A percentile compares a stretch with the other conserved stretches of the same genome.
Evolutionary conservation across 495 filamentous ascomycete genomes (phyloP).

Genomic region (Penicillium verhagenii): DNA sequence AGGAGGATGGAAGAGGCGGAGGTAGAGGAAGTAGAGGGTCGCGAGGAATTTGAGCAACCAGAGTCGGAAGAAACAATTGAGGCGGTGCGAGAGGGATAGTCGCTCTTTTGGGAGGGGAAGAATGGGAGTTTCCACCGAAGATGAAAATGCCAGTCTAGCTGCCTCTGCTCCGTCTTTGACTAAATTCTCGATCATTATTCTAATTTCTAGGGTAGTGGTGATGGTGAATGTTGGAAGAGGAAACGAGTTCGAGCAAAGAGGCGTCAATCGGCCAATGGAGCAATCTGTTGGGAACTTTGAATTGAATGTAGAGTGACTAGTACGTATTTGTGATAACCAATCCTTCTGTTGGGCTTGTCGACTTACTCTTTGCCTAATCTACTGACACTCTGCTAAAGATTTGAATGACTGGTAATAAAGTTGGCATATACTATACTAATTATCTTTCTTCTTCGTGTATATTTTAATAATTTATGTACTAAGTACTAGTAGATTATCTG

Average conservation of each 20-base stretch:
- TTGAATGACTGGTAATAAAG: too few species aligned
- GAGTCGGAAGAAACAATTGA: neutral
- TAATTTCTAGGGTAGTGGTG: neutral
- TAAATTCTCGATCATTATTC: neutral
- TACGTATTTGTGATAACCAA: neutral
- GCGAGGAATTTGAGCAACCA: conserved; percentile 21
- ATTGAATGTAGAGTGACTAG: neutral
- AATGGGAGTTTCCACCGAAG: neutral
- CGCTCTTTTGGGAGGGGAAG: neutral
- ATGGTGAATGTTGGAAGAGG: neutral
- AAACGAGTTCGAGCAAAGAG: too few species aligned
- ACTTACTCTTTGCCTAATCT: too few species aligned
- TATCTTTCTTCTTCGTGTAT: too few species aligned
- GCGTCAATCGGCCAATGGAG: neutral
- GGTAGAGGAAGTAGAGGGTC: conserved; percentile 14
- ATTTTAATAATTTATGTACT: too few species aligned
- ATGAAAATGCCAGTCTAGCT: too few species aligned
- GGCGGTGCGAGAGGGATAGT: neutral
- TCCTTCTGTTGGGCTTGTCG: neutral
- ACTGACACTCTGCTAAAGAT: too few species aligned
- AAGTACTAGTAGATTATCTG: too few species aligned
- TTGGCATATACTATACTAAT: too few species aligned
- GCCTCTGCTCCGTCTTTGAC: neutral
- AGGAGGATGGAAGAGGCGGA: conserved; percentile 10
- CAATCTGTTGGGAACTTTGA: neutral